Percentiles rank a stretch among this genome's conserved stretches.
phyloP scores from a whole-genome alignment of 2,329 filamentous ascomycete genomes.

The Pestalotiopsis sp. region DNA sequence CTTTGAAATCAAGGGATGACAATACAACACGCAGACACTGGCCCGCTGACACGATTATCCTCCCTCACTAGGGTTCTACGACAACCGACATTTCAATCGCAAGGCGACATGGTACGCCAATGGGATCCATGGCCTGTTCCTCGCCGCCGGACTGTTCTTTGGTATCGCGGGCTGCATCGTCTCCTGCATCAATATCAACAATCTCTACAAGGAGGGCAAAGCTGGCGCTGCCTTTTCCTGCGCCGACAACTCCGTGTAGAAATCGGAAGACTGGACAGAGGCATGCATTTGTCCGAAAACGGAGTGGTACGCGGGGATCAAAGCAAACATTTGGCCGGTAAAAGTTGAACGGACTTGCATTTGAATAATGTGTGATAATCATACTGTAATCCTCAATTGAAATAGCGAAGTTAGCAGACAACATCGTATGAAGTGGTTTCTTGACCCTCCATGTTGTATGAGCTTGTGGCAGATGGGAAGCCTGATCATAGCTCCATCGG shows the following conservation, averaged over 20 bases:
- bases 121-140: not conserved
- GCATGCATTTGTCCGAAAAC: not conserved
- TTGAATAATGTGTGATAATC: too few species aligned
- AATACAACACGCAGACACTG: not conserved
- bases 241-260: not conserved
- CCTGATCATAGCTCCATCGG: too few species aligned
- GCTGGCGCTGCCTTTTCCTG: not conserved
- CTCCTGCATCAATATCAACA: not conserved
- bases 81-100: not conserved
- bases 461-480: too few species aligned
- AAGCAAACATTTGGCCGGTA: too few species aligned
- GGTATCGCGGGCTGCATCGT: not conserved
- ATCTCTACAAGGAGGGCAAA: not conserved
- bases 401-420: too few species aligned
- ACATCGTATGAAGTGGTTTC: too few species aligned
- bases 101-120: not conserved
- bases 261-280: not conserved
- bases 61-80: not conserved
- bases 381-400: too few species aligned
- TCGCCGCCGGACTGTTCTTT: not conserved
- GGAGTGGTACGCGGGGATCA: too few species aligned
- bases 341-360: too few species aligned
- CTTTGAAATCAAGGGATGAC: not conserved
- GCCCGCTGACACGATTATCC: not conserved
- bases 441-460: too few species aligned